A percentile compares a stretch with the other conserved stretches of the same genome.
phyloP scores from a whole-genome alignment of 176 grass and related monocot species.

The Secale cereale region DNA sequence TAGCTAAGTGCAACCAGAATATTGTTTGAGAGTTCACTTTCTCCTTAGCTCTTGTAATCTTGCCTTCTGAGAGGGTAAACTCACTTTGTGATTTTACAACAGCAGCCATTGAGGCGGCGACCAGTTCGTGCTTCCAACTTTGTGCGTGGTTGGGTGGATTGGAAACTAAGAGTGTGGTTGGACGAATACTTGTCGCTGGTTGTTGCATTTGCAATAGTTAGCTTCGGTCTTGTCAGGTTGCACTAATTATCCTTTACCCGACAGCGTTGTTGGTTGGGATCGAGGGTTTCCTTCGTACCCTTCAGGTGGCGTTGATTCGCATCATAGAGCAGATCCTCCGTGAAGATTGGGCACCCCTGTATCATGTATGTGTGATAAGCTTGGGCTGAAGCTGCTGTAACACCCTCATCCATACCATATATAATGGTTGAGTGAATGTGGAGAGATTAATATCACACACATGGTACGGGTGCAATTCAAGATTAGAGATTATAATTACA shows the following conservation, averaged over 20 bases:
- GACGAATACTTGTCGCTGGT: not conserved
- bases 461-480: too few relatives aligned
- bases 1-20: not conserved
- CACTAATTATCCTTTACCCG: not conserved
- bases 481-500: too few relatives aligned
- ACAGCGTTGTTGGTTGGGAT: not conserved
- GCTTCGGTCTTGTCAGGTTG: not conserved
- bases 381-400: too few relatives aligned
- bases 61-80: not conserved
- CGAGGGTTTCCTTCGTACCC: not conserved
- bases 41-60: not conserved
- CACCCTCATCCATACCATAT: too few relatives aligned
- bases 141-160: not conserved
- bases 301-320: not conserved
- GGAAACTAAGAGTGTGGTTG: not conserved
- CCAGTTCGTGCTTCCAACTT: not conserved
- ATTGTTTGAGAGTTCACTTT: too few relatives aligned
- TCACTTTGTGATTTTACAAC: not conserved
- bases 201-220: not conserved
- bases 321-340: not conserved
- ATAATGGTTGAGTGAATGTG: too few relatives aligned
- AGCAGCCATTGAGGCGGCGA: not conserved
- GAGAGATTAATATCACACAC: too few relatives aligned
- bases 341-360: not conserved
- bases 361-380: too few relatives aligned